A percentile compares a stretch with the other conserved stretches of the same genome.
phyloP scores from a whole-genome alignment of 192 early-diverging fungal genomes.

The Entomortierella beljakovae region DNA sequence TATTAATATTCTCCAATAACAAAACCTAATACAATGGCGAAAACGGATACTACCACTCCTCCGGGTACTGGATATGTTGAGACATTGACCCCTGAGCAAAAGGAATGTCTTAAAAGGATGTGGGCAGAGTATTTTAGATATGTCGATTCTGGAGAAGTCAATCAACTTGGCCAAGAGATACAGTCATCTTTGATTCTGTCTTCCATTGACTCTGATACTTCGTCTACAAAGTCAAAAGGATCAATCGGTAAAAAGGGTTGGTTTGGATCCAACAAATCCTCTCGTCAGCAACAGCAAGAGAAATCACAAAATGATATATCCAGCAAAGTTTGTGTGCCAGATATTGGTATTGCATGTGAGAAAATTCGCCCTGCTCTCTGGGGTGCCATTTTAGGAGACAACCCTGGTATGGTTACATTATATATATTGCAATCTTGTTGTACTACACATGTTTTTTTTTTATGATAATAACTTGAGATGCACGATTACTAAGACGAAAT shows the following conservation, averaged over 20 bases:
- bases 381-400: conserved; percentile 20
- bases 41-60: conserved; percentile 12
- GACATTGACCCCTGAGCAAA: conserved; percentile 35
- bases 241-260: conserved; percentile 4
- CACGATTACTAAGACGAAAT: too few species aligned
- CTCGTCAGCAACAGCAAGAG: not conserved
- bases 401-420: conserved; percentile 10
- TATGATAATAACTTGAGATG: too few species aligned
- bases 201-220: not conserved
- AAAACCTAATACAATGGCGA: not conserved
- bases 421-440: too few species aligned
- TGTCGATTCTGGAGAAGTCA: not conserved
- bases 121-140: conserved; percentile 15
- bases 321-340: conserved; percentile 1
- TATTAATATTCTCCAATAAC: not conserved
- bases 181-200: not conserved
- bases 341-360: conserved; percentile 23
- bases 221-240: not conserved
- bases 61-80: conserved; percentile 25
- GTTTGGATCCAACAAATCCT: conserved; percentile 3
- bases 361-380: conserved; percentile 12
- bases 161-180: not conserved
- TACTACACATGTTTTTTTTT: too few species aligned
- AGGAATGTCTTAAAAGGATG: conserved; percentile 15
- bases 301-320: not conserved